Conservation (phyloP, 306 rosid species). For the Glycyrrhiza uralensis region DNA sequence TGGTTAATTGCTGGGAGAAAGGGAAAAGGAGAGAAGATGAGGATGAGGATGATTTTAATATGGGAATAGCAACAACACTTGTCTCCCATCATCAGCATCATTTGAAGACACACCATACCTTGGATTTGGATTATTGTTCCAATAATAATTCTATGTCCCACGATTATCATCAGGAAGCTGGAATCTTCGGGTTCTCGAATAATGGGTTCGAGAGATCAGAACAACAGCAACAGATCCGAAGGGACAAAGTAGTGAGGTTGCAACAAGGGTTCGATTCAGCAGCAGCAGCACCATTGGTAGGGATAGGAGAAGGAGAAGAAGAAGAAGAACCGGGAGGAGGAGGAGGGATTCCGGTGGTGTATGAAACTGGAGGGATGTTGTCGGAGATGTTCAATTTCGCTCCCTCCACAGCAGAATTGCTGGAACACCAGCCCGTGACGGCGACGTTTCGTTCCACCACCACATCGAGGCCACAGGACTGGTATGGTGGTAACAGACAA, state of each 20-base stretch:
- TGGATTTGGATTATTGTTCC: not conserved
- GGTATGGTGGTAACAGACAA: constrained; percentile 60
- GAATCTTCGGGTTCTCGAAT: constrained; percentile 72
- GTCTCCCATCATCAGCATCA: not conserved
- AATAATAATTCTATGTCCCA: constrained; percentile 97
- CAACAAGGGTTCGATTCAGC: constrained; percentile 57
- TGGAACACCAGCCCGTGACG: constrained; percentile 53
- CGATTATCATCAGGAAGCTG: constrained; percentile 71
- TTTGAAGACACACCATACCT: not conserved
- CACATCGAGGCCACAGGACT: constrained; percentile 51
- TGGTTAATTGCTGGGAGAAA: not conserved
- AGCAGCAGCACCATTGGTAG: constrained; percentile 49
- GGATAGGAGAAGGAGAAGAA: constrained; percentile 37
- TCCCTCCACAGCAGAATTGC: constrained; percentile 43
- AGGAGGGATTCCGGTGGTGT: constrained; percentile 56
- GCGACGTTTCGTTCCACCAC: constrained; percentile 31
- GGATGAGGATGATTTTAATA: constrained; percentile 41
- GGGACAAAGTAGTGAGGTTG: constrained; percentile 62
- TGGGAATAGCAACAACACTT: constrained; percentile 56
- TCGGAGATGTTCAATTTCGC: constrained; percentile 91
- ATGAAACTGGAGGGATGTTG: constrained; percentile 76
- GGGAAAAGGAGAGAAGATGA: not conserved
- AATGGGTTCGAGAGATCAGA: constrained; percentile 83
- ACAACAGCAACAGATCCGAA: constrained; percentile 69
- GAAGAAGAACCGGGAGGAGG: constrained; percentile 53